Conservation (phyloP, 495 filamentous ascomycete genomes). For the Echria macrotheca region DNA sequence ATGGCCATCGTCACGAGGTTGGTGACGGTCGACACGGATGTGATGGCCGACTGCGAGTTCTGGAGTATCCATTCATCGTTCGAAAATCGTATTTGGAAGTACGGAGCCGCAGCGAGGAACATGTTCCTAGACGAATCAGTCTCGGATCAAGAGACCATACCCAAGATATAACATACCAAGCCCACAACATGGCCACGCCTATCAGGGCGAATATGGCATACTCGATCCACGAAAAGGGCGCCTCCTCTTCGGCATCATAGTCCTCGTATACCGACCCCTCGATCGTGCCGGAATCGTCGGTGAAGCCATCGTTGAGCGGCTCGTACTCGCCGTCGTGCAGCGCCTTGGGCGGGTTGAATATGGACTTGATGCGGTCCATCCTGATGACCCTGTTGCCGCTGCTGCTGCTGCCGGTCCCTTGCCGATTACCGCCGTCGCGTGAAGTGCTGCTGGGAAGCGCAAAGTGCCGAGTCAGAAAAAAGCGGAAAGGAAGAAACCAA, state of each 20-base stretch:
- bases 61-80: conserved; percentile 61
- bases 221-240: conserved; percentile 68
- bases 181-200: conserved; percentile 92
- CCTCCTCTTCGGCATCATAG: conserved; percentile 30
- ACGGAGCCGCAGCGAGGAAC: conserved; percentile 92
- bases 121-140: conserved; percentile 67
- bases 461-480: too few relatives aligned
- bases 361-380: conserved; percentile 29
- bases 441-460: background rate
- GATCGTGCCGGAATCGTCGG: conserved; percentile 29
- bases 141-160: background rate
- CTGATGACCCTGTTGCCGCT: conserved; percentile 1
- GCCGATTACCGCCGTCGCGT: too few relatives aligned
- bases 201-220: conserved; percentile 84
- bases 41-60: conserved; percentile 83
- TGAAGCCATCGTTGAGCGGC: conserved; percentile 37
- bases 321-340: conserved; percentile 49
- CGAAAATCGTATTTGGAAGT: conserved; percentile 81
- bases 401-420: background rate
- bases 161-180: conserved; percentile 59
- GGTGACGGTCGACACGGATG: conserved; percentile 77
- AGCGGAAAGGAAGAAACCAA: too few relatives aligned
- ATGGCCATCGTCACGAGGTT: conserved; percentile 69
- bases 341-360: conserved; percentile 27
- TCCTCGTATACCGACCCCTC: conserved; percentile 30